Conservation (phyloP, 345 rosid species). For the Euphorbia peplus region DNA sequence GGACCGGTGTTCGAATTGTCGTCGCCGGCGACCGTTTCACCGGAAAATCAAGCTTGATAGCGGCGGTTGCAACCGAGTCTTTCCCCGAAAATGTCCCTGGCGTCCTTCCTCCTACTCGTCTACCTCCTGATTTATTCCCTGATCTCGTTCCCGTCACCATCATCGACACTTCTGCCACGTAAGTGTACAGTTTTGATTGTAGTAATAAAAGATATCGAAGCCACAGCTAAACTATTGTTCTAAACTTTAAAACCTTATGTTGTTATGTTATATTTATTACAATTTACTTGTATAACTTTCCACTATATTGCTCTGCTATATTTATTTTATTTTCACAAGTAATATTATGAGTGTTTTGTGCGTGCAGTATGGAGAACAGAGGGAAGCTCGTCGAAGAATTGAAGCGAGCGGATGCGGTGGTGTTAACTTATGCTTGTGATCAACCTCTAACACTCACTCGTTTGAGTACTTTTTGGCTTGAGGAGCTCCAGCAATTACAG, state of each 20-base stretch:
- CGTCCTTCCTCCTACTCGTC: slow-evolving; percentile 65
- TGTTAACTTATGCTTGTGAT: slow-evolving; percentile 78
- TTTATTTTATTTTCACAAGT: background rate
- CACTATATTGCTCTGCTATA: background rate
- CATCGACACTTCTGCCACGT: slow-evolving; percentile 82
- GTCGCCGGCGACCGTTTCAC: slow-evolving; percentile 75
- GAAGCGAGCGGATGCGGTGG: slow-evolving; percentile 70
- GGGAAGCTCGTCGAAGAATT: slow-evolving; percentile 70
- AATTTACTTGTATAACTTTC: too few relatives aligned
- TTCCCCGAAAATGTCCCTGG: slow-evolving; percentile 60
- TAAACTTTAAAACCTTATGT: too few relatives aligned
- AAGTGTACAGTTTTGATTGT: too few relatives aligned
- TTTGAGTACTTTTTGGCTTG: slow-evolving; percentile 63
- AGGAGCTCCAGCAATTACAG: slow-evolving; percentile 71
- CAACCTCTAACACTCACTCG: slow-evolving; percentile 60
- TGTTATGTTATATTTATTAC: too few relatives aligned
- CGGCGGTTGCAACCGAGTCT: slow-evolving; percentile 61
- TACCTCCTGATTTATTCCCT: slow-evolving; percentile 68
- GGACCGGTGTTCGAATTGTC: slow-evolving; percentile 56
- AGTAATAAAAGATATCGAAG: too few relatives aligned
- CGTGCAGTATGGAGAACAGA: slow-evolving; percentile 56
- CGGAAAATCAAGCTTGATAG: slow-evolving; percentile 74
- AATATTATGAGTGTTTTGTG: background rate
- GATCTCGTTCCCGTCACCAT: slow-evolving; percentile 73
- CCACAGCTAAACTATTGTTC: too few relatives aligned